These are phyloP conservation scores for Wickerhamomyces pijperi DNA, from an alignment of 805 yeast genomes.

Conservation along the genomic window DNA sequence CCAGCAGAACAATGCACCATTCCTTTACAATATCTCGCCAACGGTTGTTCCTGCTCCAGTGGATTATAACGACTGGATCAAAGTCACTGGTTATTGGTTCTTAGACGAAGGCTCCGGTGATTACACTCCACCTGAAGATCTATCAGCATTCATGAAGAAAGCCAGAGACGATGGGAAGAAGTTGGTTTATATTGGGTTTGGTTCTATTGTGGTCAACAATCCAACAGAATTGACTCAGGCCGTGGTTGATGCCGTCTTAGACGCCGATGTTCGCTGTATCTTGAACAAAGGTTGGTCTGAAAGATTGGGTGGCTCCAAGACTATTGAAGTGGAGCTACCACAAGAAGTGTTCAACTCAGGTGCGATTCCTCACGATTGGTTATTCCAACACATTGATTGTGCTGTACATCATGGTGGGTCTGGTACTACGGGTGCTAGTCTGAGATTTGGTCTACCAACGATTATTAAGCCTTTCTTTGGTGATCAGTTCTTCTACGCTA, in stretches of 20 bases:
- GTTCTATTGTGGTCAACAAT: conserved; percentile 84
- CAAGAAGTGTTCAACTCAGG: conserved; percentile 59
- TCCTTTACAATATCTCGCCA: conserved; percentile 82
- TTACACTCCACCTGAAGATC: conserved; percentile 49
- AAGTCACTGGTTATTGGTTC: conserved; percentile 93
- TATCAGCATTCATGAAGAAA: conserved; percentile 45
- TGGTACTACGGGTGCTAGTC: conserved; percentile 90
- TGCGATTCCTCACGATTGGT: conserved; percentile 85
- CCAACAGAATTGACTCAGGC: conserved; percentile 71
- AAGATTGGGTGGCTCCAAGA: conserved; percentile 31
- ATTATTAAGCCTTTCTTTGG: conserved; percentile 92
- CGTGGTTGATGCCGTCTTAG: conserved; percentile 64
- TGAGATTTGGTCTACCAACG: conserved; percentile 81
- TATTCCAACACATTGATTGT: conserved; percentile 80
- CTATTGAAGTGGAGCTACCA: conserved; percentile 42
- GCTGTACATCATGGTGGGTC: conserved; percentile 98
- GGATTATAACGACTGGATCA: conserved; percentile 93
- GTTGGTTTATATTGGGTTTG: conserved; percentile 88
- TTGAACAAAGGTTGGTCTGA: conserved; percentile 95
- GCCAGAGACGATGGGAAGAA: conserved; percentile 57
- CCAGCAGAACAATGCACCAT: conserved; percentile 76
- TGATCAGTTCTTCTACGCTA: conserved; percentile 88
- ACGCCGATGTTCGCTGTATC: conserved; percentile 77
- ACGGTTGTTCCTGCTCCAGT: conserved; percentile 84
- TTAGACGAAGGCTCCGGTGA: conserved; percentile 46